A percentile compares a stretch with the other conserved stretches of the same genome.
Evolutionary conservation across 1,284 basidiomycete species (phyloP).

Genomic region (Boletus calvinii): DNA sequence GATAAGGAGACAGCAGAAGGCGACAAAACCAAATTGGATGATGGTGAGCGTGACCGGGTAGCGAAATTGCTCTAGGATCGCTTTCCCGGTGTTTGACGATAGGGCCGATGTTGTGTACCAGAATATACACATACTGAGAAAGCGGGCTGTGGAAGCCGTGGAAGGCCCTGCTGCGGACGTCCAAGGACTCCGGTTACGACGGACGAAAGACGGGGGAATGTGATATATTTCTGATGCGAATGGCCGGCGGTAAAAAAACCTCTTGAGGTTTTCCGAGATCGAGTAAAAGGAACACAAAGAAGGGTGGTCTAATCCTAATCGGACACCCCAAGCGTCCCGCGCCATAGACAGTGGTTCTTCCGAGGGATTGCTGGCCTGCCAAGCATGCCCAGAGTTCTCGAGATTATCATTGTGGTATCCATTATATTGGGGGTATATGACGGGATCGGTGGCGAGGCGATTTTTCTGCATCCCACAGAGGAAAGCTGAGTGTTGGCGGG

Average conservation of each 20-base stretch:
- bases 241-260: conserved; percentile 20
- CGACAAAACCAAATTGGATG: conserved; percentile 95
- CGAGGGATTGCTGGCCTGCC: conserved; percentile 27
- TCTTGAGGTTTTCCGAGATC: conserved; percentile 20
- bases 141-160: conserved; percentile 36
- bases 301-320: conserved; percentile 1
- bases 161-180: conserved; percentile 17
- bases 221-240: conserved; percentile 9
- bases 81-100: conserved; percentile 87
- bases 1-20: conserved; percentile 79
- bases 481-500: background rate
- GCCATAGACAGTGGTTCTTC: conserved; percentile 13
- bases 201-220: conserved; percentile 27
- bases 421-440: conserved; percentile 21
- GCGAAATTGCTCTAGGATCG: conserved; percentile 83
- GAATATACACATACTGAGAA: conserved; percentile 67
- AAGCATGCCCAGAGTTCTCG: conserved; percentile 17
- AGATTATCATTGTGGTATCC: conserved; percentile 19
- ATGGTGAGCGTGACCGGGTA: conserved; percentile 94
- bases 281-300: conserved; percentile 11
- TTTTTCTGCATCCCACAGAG: conserved; percentile 28
- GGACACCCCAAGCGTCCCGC: conserved; percentile 8
- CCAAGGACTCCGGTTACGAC: conserved; percentile 24
- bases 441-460: conserved; percentile 1
- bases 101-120: conserved; percentile 87